Evolutionary conservation across 495 filamentous ascomycete genomes (phyloP).

Genomic region (Daldinia grandis): DNA sequence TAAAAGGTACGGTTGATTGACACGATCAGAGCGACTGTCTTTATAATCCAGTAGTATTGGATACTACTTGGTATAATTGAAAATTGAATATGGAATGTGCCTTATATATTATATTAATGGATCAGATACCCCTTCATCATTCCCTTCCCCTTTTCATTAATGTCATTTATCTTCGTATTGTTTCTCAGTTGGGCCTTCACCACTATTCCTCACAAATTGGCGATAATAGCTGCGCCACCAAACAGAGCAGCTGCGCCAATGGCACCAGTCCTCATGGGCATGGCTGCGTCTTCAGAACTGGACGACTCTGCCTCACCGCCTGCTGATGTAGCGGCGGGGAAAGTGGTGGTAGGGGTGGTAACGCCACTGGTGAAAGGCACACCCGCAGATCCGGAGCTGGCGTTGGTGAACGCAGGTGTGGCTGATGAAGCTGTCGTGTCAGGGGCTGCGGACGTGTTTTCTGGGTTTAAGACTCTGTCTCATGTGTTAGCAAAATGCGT

Average conservation of each 20-base stretch:
- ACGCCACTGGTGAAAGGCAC: conserved; percentile 59
- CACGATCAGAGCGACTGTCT: background rate
- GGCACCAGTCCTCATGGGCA: conserved; percentile 41
- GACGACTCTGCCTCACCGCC: conserved; percentile 17
- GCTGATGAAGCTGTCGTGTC: conserved; percentile 55
- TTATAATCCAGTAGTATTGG: background rate
- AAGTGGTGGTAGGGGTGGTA: conserved; percentile 46
- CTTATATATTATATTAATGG: background rate
- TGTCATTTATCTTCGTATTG: background rate
- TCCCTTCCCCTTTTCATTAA: background rate
- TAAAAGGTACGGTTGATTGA: background rate
- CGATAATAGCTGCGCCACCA: conserved; percentile 46
- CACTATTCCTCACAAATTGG: conserved; percentile 19
- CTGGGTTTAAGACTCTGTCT: conserved; percentile 68
- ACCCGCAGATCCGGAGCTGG: conserved; percentile 49
- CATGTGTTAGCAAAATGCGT: conserved; percentile 4
- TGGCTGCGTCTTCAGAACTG: conserved; percentile 28
- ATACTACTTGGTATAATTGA: background rate
- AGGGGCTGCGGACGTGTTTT: conserved; percentile 57
- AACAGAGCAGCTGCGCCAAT: conserved; percentile 50
- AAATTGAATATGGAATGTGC: background rate
- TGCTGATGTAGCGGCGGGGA: conserved; percentile 45
- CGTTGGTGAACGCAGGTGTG: conserved; percentile 61
- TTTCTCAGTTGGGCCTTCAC: background rate
- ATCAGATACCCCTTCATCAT: background rate